phyloP scores from a whole-genome alignment of 1,284 basidiomycete species.

The Apiotrichum montevideense region DNA sequence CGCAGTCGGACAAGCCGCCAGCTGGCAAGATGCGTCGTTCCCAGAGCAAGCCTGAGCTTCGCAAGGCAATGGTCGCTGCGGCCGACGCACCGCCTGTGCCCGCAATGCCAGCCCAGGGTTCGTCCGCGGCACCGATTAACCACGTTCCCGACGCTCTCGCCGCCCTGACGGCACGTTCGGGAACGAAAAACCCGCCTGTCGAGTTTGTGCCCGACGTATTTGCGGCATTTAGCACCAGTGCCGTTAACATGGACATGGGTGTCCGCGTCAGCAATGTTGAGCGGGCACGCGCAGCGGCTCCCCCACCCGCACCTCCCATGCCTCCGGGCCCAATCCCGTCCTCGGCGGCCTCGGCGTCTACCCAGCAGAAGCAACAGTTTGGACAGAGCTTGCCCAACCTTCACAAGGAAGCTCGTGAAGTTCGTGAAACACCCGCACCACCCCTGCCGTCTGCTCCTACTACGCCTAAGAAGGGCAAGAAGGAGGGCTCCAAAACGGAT shows the following conservation, averaged over 20 bases:
- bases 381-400: background rate
- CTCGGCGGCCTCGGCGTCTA: background rate
- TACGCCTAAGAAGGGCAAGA: background rate
- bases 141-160: slow-evolving; percentile 17
- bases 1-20: background rate
- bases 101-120: background rate
- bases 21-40: slow-evolving; percentile 9
- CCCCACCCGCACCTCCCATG: background rate
- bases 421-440: background rate
- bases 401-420: background rate
- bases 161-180: slow-evolving; percentile 10
- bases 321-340: background rate
- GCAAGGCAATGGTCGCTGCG: background rate
- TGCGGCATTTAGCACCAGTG: slow-evolving; percentile 11
- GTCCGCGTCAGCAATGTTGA: background rate
- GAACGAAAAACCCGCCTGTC: background rate
- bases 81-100: background rate
- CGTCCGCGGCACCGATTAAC: background rate
- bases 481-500: background rate
- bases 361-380: background rate
- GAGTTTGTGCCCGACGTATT: slow-evolving; percentile 18
- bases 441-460: background rate
- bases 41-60: slow-evolving; percentile 16
- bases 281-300: background rate
- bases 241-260: background rate